These are phyloP conservation scores for Neopestalotiopsis sp. DNA, from an alignment of 2,329 filamentous ascomycete genomes.

Conservation along the genomic window DNA sequence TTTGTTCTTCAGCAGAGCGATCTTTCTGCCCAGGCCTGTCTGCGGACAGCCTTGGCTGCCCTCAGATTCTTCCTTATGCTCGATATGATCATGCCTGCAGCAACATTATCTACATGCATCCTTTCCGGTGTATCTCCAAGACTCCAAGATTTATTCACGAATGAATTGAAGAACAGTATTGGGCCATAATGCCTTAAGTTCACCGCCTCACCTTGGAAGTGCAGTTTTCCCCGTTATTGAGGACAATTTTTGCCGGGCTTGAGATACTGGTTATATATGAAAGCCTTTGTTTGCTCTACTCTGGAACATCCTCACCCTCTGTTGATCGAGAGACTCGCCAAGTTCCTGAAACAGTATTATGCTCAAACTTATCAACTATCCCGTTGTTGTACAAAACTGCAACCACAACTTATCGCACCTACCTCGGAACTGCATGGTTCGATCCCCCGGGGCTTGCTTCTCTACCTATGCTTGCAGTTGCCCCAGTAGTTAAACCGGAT, in stretches of 20 bases:
- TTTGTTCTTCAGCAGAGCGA: neutral
- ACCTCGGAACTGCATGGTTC: neutral
- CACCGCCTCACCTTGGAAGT: neutral
- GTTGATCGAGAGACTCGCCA: neutral
- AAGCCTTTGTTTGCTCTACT: neutral
- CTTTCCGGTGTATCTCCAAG: neutral
- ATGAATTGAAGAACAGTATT: neutral
- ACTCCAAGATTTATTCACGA: neutral
- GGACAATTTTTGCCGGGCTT: neutral
- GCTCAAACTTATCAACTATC: neutral
- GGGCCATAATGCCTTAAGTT: neutral
- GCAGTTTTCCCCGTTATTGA: neutral
- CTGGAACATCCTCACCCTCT: neutral
- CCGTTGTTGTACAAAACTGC: neutral
- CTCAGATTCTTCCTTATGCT: too few species aligned
- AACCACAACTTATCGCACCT: neutral
- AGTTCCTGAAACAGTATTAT: neutral
- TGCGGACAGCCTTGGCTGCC: neutral
- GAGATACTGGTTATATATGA: neutral
- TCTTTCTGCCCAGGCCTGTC: neutral
- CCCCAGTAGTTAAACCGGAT: neutral
- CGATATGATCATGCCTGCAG: neutral
- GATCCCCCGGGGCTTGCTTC: conserved; percentile 1
- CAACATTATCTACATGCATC: neutral
- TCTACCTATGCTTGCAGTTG: neutral